Evolutionary conservation across 768 basidiomycete species (phyloP).

Genomic region (Lentinula aciculospora): DNA sequence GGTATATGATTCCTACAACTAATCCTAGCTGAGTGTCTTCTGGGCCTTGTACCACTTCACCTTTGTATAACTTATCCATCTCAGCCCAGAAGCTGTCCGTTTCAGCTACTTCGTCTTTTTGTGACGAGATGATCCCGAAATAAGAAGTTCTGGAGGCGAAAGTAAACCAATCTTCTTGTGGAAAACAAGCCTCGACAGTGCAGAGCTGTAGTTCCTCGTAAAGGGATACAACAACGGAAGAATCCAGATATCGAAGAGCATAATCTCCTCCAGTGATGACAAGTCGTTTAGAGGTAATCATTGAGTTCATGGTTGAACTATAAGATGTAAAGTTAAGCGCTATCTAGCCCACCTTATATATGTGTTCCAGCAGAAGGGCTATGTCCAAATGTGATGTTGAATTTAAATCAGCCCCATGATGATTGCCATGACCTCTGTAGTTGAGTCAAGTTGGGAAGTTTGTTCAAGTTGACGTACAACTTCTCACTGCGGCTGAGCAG

Average conservation of each 20-base stretch:
- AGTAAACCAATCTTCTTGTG: slow-evolving; percentile 31
- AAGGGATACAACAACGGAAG: neutral
- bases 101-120: too few relatives aligned
- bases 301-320: neutral
- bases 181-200: slow-evolving; percentile 31
- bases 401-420: neutral
- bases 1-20: slow-evolving; percentile 34
- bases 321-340: neutral
- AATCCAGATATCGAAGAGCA: neutral
- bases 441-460: too few relatives aligned
- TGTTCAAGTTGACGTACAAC: too few relatives aligned
- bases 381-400: neutral
- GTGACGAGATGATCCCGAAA: slow-evolving; percentile 34
- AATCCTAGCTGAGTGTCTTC: neutral
- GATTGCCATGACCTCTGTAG: too few relatives aligned
- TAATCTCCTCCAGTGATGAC: neutral
- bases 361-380: neutral
- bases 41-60: neutral
- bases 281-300: neutral
- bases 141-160: slow-evolving; percentile 31
- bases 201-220: slow-evolving; percentile 32
- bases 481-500: too few relatives aligned
- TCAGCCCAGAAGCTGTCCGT: too few relatives aligned
- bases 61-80: neutral
- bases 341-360: neutral